phyloP scores from a whole-genome alignment of 345 rosid species.

The Eucalyptus lansdowneana region DNA sequence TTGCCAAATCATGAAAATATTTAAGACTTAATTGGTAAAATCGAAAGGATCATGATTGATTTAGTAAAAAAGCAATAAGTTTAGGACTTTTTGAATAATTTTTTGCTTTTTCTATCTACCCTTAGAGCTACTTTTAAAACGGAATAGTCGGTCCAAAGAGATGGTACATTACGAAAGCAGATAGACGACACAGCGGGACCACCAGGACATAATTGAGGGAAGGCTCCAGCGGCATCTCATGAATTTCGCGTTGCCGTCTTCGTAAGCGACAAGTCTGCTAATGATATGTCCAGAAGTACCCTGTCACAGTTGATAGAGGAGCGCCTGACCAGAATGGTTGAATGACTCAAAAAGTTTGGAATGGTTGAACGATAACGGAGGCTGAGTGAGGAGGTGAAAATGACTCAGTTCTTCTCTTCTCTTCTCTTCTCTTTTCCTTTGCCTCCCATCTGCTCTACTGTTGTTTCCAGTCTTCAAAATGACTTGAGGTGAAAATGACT shows the following conservation, averaged over 20 bases:
- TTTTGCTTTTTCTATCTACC: rapidly evolving
- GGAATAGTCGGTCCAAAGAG: neutral
- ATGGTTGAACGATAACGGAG: neutral
- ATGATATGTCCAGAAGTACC: neutral
- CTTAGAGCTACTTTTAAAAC: too few species aligned
- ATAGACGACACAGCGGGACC: neutral
- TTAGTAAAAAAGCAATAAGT: rapidly evolving
- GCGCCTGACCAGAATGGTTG: neutral
- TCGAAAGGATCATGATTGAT: rapidly evolving
- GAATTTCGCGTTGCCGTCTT: neutral
- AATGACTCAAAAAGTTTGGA: too few species aligned
- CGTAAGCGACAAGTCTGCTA: neutral
- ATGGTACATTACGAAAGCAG: neutral
- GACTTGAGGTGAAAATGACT: too few species aligned
- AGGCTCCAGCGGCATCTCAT: neutral
- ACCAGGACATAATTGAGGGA: neutral
- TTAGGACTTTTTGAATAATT: too few species aligned
- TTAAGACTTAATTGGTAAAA: rapidly evolving
- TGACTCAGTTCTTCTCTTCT: too few species aligned
- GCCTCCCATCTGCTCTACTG: too few species aligned
- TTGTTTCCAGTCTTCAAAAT: too few species aligned
- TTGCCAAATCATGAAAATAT: rapidly evolving
- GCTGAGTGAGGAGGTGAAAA: neutral
- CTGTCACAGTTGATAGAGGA: neutral
- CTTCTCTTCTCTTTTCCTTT: too few species aligned